Base-by-base conservation (phyloP, 331 rosid genomes). In the Cydonia oblonga region DNA sequence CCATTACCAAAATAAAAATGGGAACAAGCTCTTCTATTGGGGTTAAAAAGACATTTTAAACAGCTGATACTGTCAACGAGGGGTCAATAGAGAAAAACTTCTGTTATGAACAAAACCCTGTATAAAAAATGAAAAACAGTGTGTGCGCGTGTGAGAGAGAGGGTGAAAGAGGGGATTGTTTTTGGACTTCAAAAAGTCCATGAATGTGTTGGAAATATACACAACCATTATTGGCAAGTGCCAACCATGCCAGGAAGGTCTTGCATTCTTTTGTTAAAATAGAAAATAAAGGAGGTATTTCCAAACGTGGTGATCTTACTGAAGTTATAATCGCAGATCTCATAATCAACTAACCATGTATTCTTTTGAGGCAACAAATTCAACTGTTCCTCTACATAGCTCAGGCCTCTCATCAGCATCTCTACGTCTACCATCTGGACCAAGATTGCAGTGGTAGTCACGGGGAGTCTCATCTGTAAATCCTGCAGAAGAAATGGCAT, bases 351-450 rank as follows among this genome's bases (percentile, higher is more conserved):
- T 78, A 75, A 95, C 99, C 99, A 91, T 89, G 78, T 86, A 95
- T 76, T 95, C 99, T 82, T 86, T 91, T 30, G 98, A 87, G 33
- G 98, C 98, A 81, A 89, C 95, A 74, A 93, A 93, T 80, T 93
- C 98, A 76, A 93, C 98, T 23, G 98, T 85, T 86, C 98, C 98
- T 85, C 96, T 89, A 78, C 96, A 93, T 58, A 93, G 80, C 78
- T 93, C 98, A 28, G 96, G 96, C 84, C 96, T 85, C 78, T 91
- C 98, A 85, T 93, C 97, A 61, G 90, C 97, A 87, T 95, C 99
- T 76, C 99, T 86, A 25, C 99, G 96, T 63, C 96, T 88, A 78
- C 99, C 96, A 79, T 95, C 99, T 67, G 97, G 99, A 72, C 99
- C 99, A 38, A 95, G 86, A 78, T 95, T 95, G 88, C 99, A 95